Evolutionary conservation across 139 green algal species (phyloP).

Genomic region (Volvox africanus): DNA sequence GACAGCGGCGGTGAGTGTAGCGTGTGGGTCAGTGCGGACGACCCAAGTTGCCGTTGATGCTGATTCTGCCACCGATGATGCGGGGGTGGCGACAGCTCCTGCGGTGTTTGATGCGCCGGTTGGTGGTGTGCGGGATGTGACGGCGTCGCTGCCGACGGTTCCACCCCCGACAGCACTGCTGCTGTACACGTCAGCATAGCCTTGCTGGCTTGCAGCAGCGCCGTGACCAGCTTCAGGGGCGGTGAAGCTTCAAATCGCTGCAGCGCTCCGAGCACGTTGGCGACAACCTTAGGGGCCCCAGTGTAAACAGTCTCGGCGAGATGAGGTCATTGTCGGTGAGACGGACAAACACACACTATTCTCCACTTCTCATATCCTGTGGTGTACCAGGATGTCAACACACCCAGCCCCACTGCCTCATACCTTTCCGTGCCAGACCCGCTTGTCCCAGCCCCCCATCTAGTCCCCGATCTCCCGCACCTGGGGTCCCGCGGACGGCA

Average conservation of each 20-base stretch:
- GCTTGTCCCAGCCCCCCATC: too few relatives aligned
- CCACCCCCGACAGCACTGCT: neutral
- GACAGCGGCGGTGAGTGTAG: neutral
- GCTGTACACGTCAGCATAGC: neutral
- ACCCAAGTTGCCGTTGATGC: neutral
- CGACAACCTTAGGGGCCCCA: neutral
- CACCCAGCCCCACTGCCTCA: too few relatives aligned
- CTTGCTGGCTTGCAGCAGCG: neutral
- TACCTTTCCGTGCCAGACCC: too few relatives aligned
- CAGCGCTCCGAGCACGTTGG: conserved; percentile 23
- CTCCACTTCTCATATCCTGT: too few relatives aligned
- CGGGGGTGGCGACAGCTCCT: neutral
- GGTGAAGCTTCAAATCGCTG: neutral
- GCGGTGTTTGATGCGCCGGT: neutral
- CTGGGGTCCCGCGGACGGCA: neutral
- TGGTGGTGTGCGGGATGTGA: neutral
- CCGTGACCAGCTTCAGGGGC: neutral
- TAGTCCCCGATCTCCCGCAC: too few relatives aligned
- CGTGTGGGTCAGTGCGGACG: too few relatives aligned
- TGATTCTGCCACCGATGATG: neutral
- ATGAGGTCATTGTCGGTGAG: too few relatives aligned
- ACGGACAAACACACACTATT: too few relatives aligned
- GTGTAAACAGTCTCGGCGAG: too few relatives aligned
- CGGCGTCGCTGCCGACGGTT: neutral
- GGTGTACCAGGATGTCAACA: too few relatives aligned